Conservation (phyloP, 2,329 filamentous ascomycete genomes). For the Diaporthe ilicicola region DNA sequence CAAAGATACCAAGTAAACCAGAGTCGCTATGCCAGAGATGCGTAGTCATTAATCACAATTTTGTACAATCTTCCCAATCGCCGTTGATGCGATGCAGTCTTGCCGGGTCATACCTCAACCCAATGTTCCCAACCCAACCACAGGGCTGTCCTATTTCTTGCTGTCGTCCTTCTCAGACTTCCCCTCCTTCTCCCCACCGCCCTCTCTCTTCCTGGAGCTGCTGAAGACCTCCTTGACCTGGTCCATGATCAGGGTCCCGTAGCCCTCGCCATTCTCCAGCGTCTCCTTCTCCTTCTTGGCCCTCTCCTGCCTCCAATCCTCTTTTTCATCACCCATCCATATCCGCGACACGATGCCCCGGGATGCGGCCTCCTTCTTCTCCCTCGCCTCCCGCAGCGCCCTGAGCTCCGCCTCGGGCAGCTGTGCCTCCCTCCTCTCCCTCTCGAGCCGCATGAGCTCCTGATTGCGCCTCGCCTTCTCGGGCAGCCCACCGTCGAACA, state of each 20-base stretch:
- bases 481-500: conserved; percentile 63
- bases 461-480: conserved; percentile 61
- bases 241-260: conserved; percentile 64
- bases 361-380: conserved; percentile 31
- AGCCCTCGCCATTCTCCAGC: conserved; percentile 63
- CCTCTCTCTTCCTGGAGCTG: conserved; percentile 42
- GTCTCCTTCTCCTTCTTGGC: conserved; percentile 60
- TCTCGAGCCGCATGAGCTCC: conserved; percentile 56
- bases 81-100: not conserved
- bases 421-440: conserved; percentile 47
- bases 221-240: conserved; percentile 64
- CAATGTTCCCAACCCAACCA: not conserved
- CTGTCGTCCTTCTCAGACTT: conserved; percentile 41
- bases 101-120: not conserved
- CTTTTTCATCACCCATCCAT: conserved; percentile 67
- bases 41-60: conserved; percentile 17
- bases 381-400: conserved; percentile 39
- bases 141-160: conserved; percentile 26
- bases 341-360: conserved; percentile 53
- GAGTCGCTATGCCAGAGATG: conserved; percentile 1
- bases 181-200: conserved; percentile 36
- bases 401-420: conserved; percentile 44
- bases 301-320: conserved; percentile 63
- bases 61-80: not conserved
- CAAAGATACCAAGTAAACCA: not conserved